Conservation (phyloP, 495 filamentous ascomycete genomes). For the Lophium mytilinum region DNA sequence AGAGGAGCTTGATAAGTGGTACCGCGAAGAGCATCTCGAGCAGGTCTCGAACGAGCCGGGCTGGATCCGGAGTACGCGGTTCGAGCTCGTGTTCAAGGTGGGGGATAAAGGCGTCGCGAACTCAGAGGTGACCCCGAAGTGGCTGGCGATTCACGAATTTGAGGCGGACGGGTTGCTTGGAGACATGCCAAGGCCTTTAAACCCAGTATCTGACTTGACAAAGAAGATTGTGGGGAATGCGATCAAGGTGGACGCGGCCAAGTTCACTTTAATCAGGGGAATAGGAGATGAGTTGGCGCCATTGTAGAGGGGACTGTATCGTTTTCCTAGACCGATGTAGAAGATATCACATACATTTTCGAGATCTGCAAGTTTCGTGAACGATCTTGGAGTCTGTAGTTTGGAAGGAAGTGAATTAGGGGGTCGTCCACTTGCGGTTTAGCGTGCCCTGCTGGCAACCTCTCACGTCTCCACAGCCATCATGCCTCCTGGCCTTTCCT, state of each 20-base stretch:
- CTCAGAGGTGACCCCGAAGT: constrained; percentile 6
- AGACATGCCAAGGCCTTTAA: not conserved
- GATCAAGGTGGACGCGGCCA: not conserved
- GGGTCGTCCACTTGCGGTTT: too few species aligned
- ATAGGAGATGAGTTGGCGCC: not conserved
- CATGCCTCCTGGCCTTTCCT: too few species aligned
- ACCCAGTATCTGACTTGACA: not conserved
- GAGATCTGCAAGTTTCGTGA: too few species aligned
- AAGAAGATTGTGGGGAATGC: constrained; percentile 3
- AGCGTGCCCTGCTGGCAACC: too few species aligned
- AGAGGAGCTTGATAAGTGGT: constrained; percentile 18
- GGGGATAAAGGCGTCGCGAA: constrained; percentile 7
- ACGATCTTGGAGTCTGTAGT: too few species aligned
- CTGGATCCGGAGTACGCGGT: constrained; percentile 15
- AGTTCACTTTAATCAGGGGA: not conserved
- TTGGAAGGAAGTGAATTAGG: too few species aligned
- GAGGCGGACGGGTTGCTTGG: constrained; percentile 12
- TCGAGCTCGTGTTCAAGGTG: constrained; percentile 16
- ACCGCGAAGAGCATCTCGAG: constrained; percentile 20
- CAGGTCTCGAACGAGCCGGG: constrained; percentile 12
- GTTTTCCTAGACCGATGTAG: too few species aligned
- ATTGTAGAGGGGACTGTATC: too few species aligned
- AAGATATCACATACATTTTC: too few species aligned
- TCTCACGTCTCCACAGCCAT: too few species aligned
- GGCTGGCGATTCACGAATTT: constrained; percentile 16